phyloP scores from a whole-genome alignment of 2,329 filamentous ascomycete species.

The Fusarium tanahbumbuense region DNA sequence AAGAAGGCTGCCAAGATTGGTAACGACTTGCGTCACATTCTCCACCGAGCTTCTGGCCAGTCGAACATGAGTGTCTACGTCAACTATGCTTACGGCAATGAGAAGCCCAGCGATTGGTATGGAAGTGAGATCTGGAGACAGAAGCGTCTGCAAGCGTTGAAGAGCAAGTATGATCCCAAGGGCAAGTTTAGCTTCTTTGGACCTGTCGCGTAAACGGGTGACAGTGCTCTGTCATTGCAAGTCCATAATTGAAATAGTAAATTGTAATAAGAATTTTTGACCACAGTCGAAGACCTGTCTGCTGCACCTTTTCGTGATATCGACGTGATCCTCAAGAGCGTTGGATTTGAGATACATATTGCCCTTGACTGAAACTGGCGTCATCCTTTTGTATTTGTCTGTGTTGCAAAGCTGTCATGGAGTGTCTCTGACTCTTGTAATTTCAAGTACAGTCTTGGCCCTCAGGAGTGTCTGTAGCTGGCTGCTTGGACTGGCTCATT shows the following conservation, averaged over 20 bases:
- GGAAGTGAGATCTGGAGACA: constrained; percentile 62
- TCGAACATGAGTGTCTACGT: constrained; percentile 50
- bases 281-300: background rate
- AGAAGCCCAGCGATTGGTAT: constrained; percentile 57
- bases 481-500: background rate
- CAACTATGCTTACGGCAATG: constrained; percentile 65
- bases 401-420: background rate
- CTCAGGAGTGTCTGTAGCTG: background rate
- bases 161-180: constrained; percentile 61
- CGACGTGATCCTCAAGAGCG: no score
- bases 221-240: background rate
- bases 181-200: constrained; percentile 59
- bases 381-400: background rate
- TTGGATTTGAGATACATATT: no score
- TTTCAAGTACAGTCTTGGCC: background rate
- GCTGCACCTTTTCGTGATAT: background rate
- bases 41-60: constrained; percentile 25
- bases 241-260: background rate
- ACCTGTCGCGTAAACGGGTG: constrained; percentile 45
- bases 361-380: no score
- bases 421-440: background rate
- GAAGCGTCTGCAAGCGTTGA: constrained; percentile 57
- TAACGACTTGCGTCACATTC: constrained; percentile 26
- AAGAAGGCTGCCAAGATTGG: constrained; percentile 35
- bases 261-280: background rate